Evolutionary conservation across 1,284 basidiomycete genomes (phyloP).

Genomic region (Cryptococcus floricola): DNA sequence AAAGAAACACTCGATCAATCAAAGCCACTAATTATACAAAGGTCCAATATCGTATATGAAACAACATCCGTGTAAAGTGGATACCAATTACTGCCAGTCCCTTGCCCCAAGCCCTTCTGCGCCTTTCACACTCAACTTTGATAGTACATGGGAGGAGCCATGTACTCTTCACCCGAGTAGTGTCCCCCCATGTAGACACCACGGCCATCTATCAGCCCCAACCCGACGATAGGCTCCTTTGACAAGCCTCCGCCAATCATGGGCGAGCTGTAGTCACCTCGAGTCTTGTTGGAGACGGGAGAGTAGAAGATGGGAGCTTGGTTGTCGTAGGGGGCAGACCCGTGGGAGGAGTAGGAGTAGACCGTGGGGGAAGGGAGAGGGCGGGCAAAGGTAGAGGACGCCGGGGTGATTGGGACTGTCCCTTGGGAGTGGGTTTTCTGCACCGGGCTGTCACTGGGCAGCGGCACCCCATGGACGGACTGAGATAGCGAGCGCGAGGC

Average conservation of each 20-base stretch:
- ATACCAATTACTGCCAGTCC: too few relatives aligned
- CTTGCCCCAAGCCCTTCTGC: neutral
- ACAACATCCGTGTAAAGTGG: neutral
- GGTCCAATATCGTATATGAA: neutral
- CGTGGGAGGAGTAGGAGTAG: constrained; percentile 4
- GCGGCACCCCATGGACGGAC: neutral
- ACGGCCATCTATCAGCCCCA: constrained; percentile 15
- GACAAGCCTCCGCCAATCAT: constrained; percentile 37
- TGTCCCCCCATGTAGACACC: constrained; percentile 2
- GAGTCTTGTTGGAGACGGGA: constrained; percentile 24
- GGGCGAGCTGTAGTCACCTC: constrained; percentile 25
- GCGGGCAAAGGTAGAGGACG: constrained; percentile 6
- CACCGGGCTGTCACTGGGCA: too few relatives aligned
- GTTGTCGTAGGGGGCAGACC: neutral
- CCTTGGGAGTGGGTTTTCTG: too few relatives aligned
- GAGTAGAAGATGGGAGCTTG: constrained; percentile 23
- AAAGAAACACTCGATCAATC: too few relatives aligned
- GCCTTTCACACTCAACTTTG: neutral
- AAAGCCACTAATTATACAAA: too few relatives aligned
- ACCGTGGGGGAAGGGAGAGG: constrained; percentile 11
- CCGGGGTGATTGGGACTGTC: neutral
- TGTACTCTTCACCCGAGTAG: constrained; percentile 20
- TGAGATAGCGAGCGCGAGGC: neutral
- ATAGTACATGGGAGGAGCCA: constrained; percentile 6
- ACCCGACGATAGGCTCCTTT: constrained; percentile 27